phyloP scores from a whole-genome alignment of 192 early-diverging fungal genomes.

The Coemansia sp. region DNA sequence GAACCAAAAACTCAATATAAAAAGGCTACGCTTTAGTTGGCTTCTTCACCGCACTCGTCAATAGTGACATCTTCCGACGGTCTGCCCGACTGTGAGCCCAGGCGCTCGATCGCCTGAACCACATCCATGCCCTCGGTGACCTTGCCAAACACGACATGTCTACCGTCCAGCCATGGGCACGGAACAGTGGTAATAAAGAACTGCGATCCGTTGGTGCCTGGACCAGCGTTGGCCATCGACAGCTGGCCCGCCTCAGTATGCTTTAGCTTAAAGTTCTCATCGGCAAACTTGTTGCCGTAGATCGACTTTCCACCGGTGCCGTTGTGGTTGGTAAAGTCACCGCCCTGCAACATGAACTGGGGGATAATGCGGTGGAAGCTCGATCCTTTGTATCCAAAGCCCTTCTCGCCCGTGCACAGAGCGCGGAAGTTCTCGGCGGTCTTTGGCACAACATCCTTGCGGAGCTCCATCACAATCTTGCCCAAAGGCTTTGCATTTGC shows the following conservation, averaged over 20 bases:
- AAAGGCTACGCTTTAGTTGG: neutral
- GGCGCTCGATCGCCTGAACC: constrained; percentile 71
- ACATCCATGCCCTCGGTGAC: constrained; percentile 74
- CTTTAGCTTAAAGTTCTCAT: constrained; percentile 75
- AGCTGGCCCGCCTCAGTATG: constrained; percentile 67
- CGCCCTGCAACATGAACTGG: constrained; percentile 90
- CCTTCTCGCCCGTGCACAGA: constrained; percentile 56
- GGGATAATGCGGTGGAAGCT: constrained; percentile 89
- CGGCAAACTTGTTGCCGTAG: constrained; percentile 76
- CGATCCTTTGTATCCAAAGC: constrained; percentile 64
- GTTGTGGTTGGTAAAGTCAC: constrained; percentile 76
- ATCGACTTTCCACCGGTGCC: constrained; percentile 85
- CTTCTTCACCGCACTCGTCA: constrained; percentile 62
- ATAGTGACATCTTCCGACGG: constrained; percentile 60
- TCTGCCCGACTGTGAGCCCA: constrained; percentile 56
- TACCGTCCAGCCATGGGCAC: constrained; percentile 73
- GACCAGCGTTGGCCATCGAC: constrained; percentile 82
- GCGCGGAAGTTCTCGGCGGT: constrained; percentile 94
- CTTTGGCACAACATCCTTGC: constrained; percentile 81
- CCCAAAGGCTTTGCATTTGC: constrained; percentile 30
- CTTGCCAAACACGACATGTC: constrained; percentile 79
- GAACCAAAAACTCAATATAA: neutral
- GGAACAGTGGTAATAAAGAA: constrained; percentile 76
- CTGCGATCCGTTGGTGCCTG: constrained; percentile 80
- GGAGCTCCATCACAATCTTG: constrained; percentile 53